Evolutionary conservation across 1,284 basidiomycete genomes (phyloP).

Genomic region (Cystobasidiaceae sp.): DNA sequence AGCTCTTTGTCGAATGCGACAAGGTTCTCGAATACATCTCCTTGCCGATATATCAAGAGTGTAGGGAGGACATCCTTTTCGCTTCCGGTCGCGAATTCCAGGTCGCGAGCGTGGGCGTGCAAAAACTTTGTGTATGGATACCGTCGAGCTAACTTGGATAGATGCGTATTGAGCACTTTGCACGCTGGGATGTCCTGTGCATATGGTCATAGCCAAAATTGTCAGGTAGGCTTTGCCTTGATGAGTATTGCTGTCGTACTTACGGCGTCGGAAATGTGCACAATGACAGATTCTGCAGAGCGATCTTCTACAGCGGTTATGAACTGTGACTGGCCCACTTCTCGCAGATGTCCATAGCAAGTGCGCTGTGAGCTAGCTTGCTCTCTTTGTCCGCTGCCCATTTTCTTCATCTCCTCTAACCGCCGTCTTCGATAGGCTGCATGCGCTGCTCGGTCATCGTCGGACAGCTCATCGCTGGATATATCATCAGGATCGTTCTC

Average conservation of each 20-base stretch:
- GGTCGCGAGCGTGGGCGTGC: constrained; percentile 62
- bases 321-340: constrained; percentile 69
- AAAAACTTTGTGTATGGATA: constrained; percentile 73
- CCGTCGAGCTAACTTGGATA: constrained; percentile 62
- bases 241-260: too few species aligned
- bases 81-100: constrained; percentile 62
- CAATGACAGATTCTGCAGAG: constrained; percentile 64
- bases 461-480: not conserved
- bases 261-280: constrained; percentile 78
- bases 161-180: constrained; percentile 61
- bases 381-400: constrained; percentile 17
- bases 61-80: constrained; percentile 74
- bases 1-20: constrained; percentile 80
- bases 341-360: constrained; percentile 70
- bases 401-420: constrained; percentile 36
- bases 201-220: not conserved
- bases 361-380: not conserved
- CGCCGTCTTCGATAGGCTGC: constrained; percentile 32
- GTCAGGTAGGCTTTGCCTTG: constrained; percentile 1
- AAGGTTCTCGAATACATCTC: constrained; percentile 75
- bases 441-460: constrained; percentile 34
- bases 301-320: constrained; percentile 62
- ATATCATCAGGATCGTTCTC: constrained; percentile 3
- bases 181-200: constrained; percentile 50
- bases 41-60: constrained; percentile 69